Percentiles rank a stretch among this genome's conserved stretches.
Conservation (phyloP, 805 yeast genomes). For the Sungouiella thailandica region DNA sequence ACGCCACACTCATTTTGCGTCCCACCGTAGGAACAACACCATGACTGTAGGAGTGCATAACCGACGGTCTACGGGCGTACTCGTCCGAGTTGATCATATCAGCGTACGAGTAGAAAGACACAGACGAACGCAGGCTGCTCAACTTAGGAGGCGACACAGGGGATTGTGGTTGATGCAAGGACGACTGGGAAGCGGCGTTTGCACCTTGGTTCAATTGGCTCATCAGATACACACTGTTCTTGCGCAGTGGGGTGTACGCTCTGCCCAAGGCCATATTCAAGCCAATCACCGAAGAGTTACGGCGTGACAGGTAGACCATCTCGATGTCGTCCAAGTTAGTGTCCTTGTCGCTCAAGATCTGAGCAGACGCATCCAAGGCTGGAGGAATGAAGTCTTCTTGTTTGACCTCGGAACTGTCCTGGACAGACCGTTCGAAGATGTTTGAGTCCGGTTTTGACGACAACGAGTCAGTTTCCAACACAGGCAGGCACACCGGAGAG, state of each 20-base stretch:
- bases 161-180: constrained; percentile 16
- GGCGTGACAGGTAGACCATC: constrained; percentile 54
- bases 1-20: constrained; percentile 16
- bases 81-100: constrained; percentile 73
- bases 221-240: constrained; percentile 23
- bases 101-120: constrained; percentile 69
- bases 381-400: constrained; percentile 74
- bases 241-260: constrained; percentile 35
- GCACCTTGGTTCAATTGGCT: constrained; percentile 7
- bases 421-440: constrained; percentile 41
- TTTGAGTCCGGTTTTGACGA: constrained; percentile 19
- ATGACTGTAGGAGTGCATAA: constrained; percentile 36
- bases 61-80: constrained; percentile 56
- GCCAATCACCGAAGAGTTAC: constrained; percentile 51
- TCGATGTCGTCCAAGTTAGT: constrained; percentile 67
- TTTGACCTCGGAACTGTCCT: constrained; percentile 29
- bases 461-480: constrained; percentile 9
- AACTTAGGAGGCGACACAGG: constrained; percentile 39
- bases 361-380: constrained; percentile 70
- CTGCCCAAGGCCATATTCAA: constrained; percentile 46
- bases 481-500: constrained; percentile 13
- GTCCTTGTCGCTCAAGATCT: constrained; percentile 54
- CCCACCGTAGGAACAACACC: constrained; percentile 25
- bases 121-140: constrained; percentile 30
- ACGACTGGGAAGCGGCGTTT: constrained; percentile 10